Base-by-base conservation (phyloP, 148 eudicot genomes). In the Cornus controversa region DNA sequence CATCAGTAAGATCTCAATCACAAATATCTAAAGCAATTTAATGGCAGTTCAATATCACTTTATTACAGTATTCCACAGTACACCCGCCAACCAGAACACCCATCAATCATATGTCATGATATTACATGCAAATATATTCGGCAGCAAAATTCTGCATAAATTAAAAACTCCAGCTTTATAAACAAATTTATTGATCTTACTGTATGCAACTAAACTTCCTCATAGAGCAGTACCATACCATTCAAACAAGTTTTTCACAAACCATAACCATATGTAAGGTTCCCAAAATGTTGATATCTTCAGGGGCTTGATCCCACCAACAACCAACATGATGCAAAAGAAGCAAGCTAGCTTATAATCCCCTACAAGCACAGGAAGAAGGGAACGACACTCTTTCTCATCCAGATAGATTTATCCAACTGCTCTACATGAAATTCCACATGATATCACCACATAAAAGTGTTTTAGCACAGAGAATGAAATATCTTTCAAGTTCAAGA, bases 81-180 rank as follows among this genome's bases (percentile, higher is more conserved):
- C 1, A 11, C 25, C 25, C 8, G 47, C n/a, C n/a, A 67, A 67
- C 64, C 18, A 47, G 71, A 25, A 26, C 40, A 47, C 69, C n/a
- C 72, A 76, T n/a, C 28, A 22, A 67, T 76, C 45, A 76, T 75
- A 45, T 0, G 18, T 15, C 20, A 50, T 3, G 57, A 50, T 3
- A 16, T 20, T 16, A 50, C 20, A 50, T 50, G 57, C 36, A 47
- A 31, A 66, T 34, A 69, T 22, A 28, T 68, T 57, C 79, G 29
- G 72, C 79, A 50, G 79, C 67, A 75, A 68, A 36, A 36, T 67
- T 24, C 31, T 69, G 73, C 54, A 10, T 53, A 69, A 58, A 16
- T 53, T 68, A 20, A 8, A 31, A 25, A 67, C 66, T 67, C 47
- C 63, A 47, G 66, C 37, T 5, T 10, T 23, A 62, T 63, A 75